Conservation (phyloP, 306 rosid species). For the Cajanus cajan region DNA sequence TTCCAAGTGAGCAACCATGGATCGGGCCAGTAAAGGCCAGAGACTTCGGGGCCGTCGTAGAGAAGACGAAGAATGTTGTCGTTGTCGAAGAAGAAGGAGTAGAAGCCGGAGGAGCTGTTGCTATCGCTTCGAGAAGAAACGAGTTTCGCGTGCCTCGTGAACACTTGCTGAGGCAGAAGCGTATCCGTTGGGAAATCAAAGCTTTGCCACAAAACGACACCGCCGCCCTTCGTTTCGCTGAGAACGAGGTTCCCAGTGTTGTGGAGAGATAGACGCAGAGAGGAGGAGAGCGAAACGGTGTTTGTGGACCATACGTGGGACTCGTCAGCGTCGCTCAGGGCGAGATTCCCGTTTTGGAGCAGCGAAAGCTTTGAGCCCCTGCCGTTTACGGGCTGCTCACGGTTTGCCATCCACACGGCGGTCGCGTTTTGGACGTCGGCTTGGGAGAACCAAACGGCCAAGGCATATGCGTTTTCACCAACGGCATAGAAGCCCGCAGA, state of each 20-base stretch:
- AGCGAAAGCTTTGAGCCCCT: conserved; percentile 47
- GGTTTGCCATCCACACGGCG: conserved; percentile 58
- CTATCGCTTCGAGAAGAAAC: conserved; percentile 51
- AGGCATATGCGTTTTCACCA: conserved; percentile 54
- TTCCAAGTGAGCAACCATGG: conserved; percentile 45
- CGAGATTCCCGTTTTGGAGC: conserved; percentile 37
- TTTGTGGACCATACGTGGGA: conserved; percentile 47
- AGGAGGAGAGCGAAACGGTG: conserved; percentile 23
- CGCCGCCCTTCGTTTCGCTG: not conserved
- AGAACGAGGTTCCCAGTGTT: conserved; percentile 48
- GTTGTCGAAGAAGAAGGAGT: conserved; percentile 42
- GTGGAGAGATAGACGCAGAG: conserved; percentile 12
- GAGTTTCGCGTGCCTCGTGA: conserved; percentile 37
- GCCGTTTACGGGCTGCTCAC: conserved; percentile 48
- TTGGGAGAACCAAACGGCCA: conserved; percentile 51
- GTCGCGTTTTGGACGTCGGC: conserved; percentile 10
- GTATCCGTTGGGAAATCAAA: conserved; percentile 55
- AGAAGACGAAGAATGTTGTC: conserved; percentile 53
- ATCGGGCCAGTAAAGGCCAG: conserved; percentile 56
- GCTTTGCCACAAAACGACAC: conserved; percentile 46
- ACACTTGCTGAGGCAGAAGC: conserved; percentile 44
- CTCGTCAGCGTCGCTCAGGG: conserved; percentile 34
- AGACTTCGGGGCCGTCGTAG: conserved; percentile 49
- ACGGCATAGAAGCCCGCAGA: conserved; percentile 48
- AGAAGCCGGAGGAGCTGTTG: conserved; percentile 55